Evolutionary conservation across 768 basidiomycete species (phyloP).

Genomic region (Lactifluus hygrophoroides): DNA sequence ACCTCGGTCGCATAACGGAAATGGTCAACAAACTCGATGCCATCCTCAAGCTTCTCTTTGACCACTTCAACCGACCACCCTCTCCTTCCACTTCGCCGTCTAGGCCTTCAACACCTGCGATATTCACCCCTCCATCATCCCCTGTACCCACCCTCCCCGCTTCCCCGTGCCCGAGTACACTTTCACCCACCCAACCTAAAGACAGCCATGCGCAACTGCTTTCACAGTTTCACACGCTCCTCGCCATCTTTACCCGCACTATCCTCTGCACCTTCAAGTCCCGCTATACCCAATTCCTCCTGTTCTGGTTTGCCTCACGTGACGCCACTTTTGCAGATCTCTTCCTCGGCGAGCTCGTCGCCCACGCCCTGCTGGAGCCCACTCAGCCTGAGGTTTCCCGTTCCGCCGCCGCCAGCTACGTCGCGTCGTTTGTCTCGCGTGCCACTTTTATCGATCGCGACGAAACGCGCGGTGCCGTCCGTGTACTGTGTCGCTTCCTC

Average conservation of each 20-base stretch:
- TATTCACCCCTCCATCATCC: conserved; percentile 22
- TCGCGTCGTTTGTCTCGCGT: conserved; percentile 85
- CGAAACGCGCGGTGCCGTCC: conserved; percentile 62
- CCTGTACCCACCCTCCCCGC: conserved; percentile 1
- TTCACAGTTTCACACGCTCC: conserved; percentile 75
- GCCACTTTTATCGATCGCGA: conserved; percentile 78
- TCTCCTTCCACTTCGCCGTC: conserved; percentile 26
- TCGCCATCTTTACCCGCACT: conserved; percentile 88
- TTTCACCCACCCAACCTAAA: conserved; percentile 20
- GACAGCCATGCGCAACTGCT: conserved; percentile 36
- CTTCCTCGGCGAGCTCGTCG: conserved; percentile 92
- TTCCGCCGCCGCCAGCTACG: conserved; percentile 88
- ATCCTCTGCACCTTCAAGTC: conserved; percentile 96
- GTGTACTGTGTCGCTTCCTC: conserved; percentile 82
- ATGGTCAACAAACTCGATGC: conserved; percentile 92
- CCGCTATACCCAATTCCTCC: conserved; percentile 91
- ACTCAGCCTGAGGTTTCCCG: conserved; percentile 66
- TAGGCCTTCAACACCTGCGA: conserved; percentile 24
- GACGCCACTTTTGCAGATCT: conserved; percentile 83
- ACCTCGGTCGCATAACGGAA: conserved; percentile 62
- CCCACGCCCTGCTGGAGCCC: conserved; percentile 64
- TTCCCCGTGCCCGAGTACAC: conserved; percentile 12
- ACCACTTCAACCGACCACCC: conserved; percentile 61
- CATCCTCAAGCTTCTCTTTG: conserved; percentile 76
- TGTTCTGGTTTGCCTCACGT: conserved; percentile 93